Base-by-base conservation (phyloP, 2,329 filamentous ascomycete genomes). In the Sporothrix luriei region DNA sequence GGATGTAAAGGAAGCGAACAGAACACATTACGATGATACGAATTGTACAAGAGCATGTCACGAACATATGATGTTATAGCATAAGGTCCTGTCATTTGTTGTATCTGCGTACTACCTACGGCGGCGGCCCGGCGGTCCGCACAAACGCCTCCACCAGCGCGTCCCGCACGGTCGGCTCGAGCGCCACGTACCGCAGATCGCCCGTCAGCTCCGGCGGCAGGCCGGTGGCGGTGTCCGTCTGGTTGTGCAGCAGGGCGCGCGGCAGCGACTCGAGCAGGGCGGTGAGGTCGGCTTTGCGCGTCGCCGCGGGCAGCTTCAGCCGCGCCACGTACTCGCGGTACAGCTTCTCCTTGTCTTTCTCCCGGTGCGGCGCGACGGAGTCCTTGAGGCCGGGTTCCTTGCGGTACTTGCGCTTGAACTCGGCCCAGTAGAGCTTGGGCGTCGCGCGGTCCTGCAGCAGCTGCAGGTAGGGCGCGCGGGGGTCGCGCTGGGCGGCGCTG, bases 381-480 rank as follows among this genome's bases (percentile, higher is more conserved):
- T 94, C 91, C 71, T 90, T 91, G 91, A 99, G 93, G 67, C 89
- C 86, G 0, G 86, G 79, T 73, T 97, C 93, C 73, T 91, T 94
- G 73, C 90, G 91, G 79, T 88, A 95, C 77, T 97, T 99, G 46
- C 95, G 85, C 75, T 92, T 93, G 80, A 99, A 99, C 78, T 99
- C 95, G 0, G 92, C 90, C 95, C 95, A 99, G 83, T 97, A 99
- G 0, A 99, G 84, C 80, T 97, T 98, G 0, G 92, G 90, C 0
- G 90, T 95, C 0, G 94, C 94, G 74, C 93, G 87, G 64, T 90
- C 87, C 73, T 94, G 88, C 40, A 99, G 82, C 73, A 99, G 91
- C 0, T 87, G 85, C 71, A 98, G 81, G 78, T 96, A 99, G 0
- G 90, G 88, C 73, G 97, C 90, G 61, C 86, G 84, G 0, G 95